These are phyloP conservation scores for Byssoonygena ceratinophila DNA, from an alignment of 2,329 filamentous ascomycete genomes.

Conservation along the genomic window DNA sequence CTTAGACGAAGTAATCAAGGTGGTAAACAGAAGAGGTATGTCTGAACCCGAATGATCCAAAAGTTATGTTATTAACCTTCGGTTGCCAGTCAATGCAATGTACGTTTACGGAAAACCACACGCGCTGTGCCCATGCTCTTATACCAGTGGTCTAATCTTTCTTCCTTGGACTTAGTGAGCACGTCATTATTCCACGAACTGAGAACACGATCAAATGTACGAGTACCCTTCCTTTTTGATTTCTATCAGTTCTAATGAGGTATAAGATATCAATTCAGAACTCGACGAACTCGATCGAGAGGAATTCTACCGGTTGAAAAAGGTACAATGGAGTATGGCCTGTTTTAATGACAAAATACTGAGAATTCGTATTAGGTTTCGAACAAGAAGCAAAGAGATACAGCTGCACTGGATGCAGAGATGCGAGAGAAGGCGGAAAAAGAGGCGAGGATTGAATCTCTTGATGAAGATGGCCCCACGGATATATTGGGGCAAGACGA, in stretches of 20 bases:
- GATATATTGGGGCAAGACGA: slow-evolving; percentile 62
- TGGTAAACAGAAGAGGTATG: slow-evolving; percentile 86
- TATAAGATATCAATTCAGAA: slow-evolving; percentile 84
- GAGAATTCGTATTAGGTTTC: slow-evolving; percentile 44
- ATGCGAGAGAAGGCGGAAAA: slow-evolving; percentile 47
- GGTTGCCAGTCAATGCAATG: slow-evolving; percentile 72
- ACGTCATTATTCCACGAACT: slow-evolving; percentile 86
- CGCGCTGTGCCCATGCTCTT: not conserved
- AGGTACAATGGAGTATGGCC: slow-evolving; percentile 39
- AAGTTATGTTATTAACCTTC: slow-evolving; percentile 16
- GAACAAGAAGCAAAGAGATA: slow-evolving; percentile 71
- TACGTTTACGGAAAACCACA: slow-evolving; percentile 34
- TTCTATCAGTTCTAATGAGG: slow-evolving; percentile 14
- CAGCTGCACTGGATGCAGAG: slow-evolving; percentile 59
- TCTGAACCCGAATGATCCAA: slow-evolving; percentile 8
- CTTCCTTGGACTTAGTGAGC: slow-evolving; percentile 40
- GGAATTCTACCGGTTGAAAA: slow-evolving; percentile 96
- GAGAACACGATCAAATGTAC: slow-evolving; percentile 98
- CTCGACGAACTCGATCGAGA: slow-evolving; percentile 94
- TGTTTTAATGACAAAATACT: not conserved
- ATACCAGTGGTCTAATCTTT: not conserved
- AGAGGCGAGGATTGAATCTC: not conserved
- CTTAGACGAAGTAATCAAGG: slow-evolving; percentile 96
- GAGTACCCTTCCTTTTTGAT: slow-evolving; percentile 19
- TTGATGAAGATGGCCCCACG: slow-evolving; percentile 12